Base-by-base conservation (phyloP, 129 eudicot species). In the Centella asiatica region DNA sequence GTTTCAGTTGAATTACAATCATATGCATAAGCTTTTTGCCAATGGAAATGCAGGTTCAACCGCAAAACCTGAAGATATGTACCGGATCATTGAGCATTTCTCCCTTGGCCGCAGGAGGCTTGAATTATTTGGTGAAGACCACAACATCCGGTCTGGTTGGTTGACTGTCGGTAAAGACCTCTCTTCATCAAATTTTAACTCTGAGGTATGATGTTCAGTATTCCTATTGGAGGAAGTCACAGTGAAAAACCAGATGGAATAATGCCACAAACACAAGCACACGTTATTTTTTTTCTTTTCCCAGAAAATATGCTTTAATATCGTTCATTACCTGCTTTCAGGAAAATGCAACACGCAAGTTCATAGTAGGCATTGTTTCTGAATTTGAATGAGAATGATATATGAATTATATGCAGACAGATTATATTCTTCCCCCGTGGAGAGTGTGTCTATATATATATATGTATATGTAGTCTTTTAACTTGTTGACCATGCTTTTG, bases 51-150 rank as follows among this genome's bases (percentile, higher is more conserved):
- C 76, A 92, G 99, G 99, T 32, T 92, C 99, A 36, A 92, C 96
- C 60, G 99, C 88, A 68, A 92, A 92, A 74, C 99, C 99, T 60
- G 99, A 92, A 78, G 99, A 92, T 72, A 92, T 92, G 95, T 92
- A 92, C 67, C 86, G 99, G 18, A 90, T 90, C 29, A 65, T 90
- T 42, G 97, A 90, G 81, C 97, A 90, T 79, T 90, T 90, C 79
- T 85, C 94, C 12, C 97, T 90, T 45, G 97, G 97, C 2, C 85
- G 95, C 15, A 78, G 97, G 69, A 81, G 97, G 81, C 82, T 90
- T 65, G 97, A 90, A 74, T 90, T 90, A 36, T 90, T 90, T 29
- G 97, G 98, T 13, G 98, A 82, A 76, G 98, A 90, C 55, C 98
- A 90, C 74, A 90, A 90, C 66, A 90, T 90, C 59, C 74, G 98